These are phyloP conservation scores for Haplographium delicatum DNA, from an alignment of 495 filamentous ascomycete species.

Conservation along the genomic window DNA sequence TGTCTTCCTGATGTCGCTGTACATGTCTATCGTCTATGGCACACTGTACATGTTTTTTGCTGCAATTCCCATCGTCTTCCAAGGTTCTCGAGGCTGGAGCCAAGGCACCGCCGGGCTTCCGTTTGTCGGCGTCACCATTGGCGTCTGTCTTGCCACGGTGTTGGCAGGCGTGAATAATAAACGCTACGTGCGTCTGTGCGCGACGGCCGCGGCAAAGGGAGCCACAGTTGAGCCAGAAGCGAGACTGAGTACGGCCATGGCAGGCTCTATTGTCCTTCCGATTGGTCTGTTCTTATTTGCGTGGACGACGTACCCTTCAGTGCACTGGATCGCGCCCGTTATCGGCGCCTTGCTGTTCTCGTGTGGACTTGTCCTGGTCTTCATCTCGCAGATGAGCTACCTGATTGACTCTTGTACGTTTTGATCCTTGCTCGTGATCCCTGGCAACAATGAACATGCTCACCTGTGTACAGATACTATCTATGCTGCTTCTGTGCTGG, in stretches of 20 bases:
- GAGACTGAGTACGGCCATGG: conserved; percentile 64
- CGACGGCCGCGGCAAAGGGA: conserved; percentile 45
- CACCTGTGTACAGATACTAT: conserved; percentile 63
- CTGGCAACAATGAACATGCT: conserved; percentile 31
- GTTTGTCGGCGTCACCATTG: conserved; percentile 75
- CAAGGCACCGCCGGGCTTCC: conserved; percentile 70
- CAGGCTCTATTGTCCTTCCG: conserved; percentile 61
- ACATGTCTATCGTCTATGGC: conserved; percentile 62
- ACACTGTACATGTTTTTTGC: conserved; percentile 88
- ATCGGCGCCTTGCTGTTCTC: conserved; percentile 61
- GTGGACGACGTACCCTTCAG: conserved; percentile 59
- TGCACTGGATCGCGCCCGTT: conserved; percentile 66
- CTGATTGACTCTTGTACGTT: conserved; percentile 53
- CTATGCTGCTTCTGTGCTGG: conserved; percentile 74
- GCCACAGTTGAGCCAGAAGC: conserved; percentile 63
- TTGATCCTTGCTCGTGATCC: conserved; percentile 8
- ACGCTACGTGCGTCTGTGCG: conserved; percentile 48
- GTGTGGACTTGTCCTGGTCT: conserved; percentile 64
- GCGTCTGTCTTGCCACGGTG: conserved; percentile 62
- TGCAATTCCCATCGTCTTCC: conserved; percentile 79
- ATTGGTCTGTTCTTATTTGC: conserved; percentile 66
- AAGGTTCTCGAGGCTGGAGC: conserved; percentile 61
- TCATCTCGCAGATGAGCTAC: conserved; percentile 62
- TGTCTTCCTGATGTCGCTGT: conserved; percentile 68
- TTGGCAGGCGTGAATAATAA: conserved; percentile 62